Base-by-base conservation (phyloP, 2,329 filamentous ascomycete genomes). In the Mariannaea elegans region DNA sequence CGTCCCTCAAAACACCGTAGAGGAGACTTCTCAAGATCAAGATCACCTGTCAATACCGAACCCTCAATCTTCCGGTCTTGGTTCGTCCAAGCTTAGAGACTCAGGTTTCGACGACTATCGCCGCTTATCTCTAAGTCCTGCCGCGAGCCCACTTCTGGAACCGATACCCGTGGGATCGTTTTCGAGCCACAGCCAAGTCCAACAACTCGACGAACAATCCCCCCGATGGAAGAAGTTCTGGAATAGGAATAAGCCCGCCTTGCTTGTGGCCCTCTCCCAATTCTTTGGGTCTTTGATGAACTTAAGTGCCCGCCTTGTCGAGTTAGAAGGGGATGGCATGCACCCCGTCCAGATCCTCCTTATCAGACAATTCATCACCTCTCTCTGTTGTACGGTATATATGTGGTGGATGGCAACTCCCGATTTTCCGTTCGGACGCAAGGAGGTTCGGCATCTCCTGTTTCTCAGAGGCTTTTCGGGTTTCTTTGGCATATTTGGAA, bases 271-370 rank as follows among this genome's bases (percentile, higher is more conserved):
- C 16, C 62, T 89, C 2, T 85, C 92, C 0, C 93, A 97, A 75
- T 79, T 95, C 32, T 97, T 97, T 68, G 92, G 90, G 2, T 88
- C 90, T 0, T 76, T 91, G 51, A 97, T 97, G 94, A 96, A 95
- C 73, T 86, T 96, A 9, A 87, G 88, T 38, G 91, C 92, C 0
- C 84, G 93, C 18, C 75, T 94, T 10, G 80, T 97, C 36, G 92
- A 96, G 73, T 81, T 90, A 16, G 81, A 90, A 65, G 89, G 86
- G 54, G 82, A 88, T 45, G 87, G 87, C 2, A 89, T 96, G 81
- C 87, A 95, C 79, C 92, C 93, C 0, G 89, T 96, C 65, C 91
- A 95, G 77, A 89, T 97, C 60, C 83, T 97, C 4, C 93, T 97
- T 69, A 85, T 86, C 7, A 86, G 94, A 56, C 94, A 96, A 87